These are phyloP conservation scores for Bidens hawaiensis DNA, from an alignment of 140 eudicot species.

Conservation along the genomic window DNA sequence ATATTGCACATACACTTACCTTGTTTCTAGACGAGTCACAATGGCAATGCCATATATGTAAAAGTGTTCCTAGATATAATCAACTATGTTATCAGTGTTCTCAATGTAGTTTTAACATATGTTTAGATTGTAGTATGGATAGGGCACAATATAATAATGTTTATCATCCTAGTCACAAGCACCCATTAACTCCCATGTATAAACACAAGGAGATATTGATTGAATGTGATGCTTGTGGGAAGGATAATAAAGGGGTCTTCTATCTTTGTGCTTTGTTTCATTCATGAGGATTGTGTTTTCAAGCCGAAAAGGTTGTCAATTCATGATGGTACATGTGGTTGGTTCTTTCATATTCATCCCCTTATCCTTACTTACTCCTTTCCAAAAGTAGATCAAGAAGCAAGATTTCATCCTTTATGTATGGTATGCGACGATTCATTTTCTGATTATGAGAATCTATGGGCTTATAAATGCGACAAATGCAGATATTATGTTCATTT, in stretches of 20 bases:
- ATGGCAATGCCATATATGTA: not conserved
- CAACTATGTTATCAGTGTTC: not conserved
- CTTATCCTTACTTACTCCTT: too few relatives aligned
- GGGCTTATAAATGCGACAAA: not conserved
- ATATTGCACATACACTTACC: not conserved
- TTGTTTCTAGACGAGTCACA: not conserved
- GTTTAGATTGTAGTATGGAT: constrained; percentile 5
- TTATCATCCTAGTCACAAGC: not conserved
- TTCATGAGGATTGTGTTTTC: too few relatives aligned
- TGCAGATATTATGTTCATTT: not conserved
- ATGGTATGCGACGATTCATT: not conserved
- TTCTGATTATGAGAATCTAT: not conserved
- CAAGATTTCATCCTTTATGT: not conserved
- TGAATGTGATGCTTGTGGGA: too few relatives aligned
- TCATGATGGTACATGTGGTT: too few relatives aligned
- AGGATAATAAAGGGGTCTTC: too few relatives aligned
- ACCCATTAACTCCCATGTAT: constrained; percentile 1
- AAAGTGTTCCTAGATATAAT: not conserved
- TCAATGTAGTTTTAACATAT: not conserved
- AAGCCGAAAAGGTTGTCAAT: too few relatives aligned
- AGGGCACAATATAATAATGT: not conserved
- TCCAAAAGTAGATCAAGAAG: too few relatives aligned
- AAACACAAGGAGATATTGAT: too few relatives aligned
- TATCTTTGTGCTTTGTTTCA: too few relatives aligned
- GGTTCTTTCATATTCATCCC: too few relatives aligned